Evolutionary conservation across 805 yeast species (phyloP), one percentile per base, ranked within the genome.

Genomic region (Wickerhamomyces ciferrii): DNA sequence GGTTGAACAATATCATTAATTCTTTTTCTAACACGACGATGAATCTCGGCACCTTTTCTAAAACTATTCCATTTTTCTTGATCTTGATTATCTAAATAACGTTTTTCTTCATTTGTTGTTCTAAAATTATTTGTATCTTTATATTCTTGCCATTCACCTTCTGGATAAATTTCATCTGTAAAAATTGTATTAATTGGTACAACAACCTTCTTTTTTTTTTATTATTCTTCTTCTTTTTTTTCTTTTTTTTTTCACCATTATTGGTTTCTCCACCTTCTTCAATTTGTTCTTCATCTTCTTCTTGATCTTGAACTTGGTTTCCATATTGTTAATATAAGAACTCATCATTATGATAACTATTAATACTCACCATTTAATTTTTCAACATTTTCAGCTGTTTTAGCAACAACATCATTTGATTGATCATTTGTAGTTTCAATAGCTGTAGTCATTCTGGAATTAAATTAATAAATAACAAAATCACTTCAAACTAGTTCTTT

Each of bases 1-100:
- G 98, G 97, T 63, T 83, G 79, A 55, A 94, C 76, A 49, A 73
- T 71, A 48, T 81, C 76, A 51, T 79, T 84, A 1, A 95, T 87
- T 62, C 87, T 81, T 51, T 80, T 80, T 58, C 99, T 79, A 11
- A 87, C 97, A 58, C 96, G 76, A 53, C 98, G 79, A 64, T 94
- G 99, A 44, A 91, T 84, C 64, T 94, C 99, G 2, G 98, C 97
- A 46, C 91, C 99, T 61, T 89, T 89, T 60, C 99, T 81, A 68
- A 90, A 83, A 51, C 91, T 97, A 52, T 90, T 84, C 86, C 95
- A 87, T 45, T 72, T 75, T 47, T 74, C 74, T 43, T 70, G 66
- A 53, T 74, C 71, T 55, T 73, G 75, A 48, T 87, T 76, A 55
- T 87, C 94, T 55, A 83, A 66, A 55, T 87, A 84, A 53, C 97